A percentile compares a stretch with the other conserved stretches of the same genome.
Conservation (phyloP, 2,329 filamentous ascomycete species). For the Trichoderma cornu-damae region DNA sequence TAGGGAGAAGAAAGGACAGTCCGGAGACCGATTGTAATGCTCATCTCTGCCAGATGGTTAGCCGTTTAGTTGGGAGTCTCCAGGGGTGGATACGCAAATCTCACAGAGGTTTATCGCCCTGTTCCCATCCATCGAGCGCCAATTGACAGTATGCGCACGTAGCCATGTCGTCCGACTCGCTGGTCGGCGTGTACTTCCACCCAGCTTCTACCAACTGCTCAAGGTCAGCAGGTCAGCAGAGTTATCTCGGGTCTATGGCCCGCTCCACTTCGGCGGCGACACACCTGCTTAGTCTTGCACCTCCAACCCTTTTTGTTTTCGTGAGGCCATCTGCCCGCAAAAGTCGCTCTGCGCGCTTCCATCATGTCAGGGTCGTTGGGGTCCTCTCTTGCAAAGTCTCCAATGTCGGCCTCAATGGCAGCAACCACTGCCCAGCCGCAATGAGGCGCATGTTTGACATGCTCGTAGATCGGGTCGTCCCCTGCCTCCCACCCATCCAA, state of each 20-base stretch:
- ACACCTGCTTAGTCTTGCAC: slow-evolving; percentile 81
- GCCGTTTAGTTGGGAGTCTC: background rate
- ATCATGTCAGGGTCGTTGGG: slow-evolving; percentile 67
- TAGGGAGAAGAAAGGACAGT: slow-evolving; percentile 78
- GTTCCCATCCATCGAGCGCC: slow-evolving; percentile 91
- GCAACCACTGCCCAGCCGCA: slow-evolving; percentile 83
- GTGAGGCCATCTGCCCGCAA: slow-evolving; percentile 81
- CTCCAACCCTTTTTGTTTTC: slow-evolving; percentile 84
- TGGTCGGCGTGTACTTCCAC: slow-evolving; percentile 86
- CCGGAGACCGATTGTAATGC: slow-evolving; percentile 70
- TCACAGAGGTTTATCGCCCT: slow-evolving; percentile 80
- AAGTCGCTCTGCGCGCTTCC: slow-evolving; percentile 76
- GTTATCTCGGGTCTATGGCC: background rate
- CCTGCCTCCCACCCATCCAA: slow-evolving; percentile 89
- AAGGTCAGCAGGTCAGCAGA: slow-evolving; percentile 17
- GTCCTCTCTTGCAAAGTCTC: slow-evolving; percentile 63
- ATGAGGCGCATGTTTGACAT: slow-evolving; percentile 72
- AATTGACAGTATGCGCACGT: slow-evolving; percentile 88
- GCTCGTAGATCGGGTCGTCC: slow-evolving; percentile 79
- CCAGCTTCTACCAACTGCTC: slow-evolving; percentile 80
- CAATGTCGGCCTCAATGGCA: slow-evolving; percentile 56
- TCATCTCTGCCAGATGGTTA: slow-evolving; percentile 59
- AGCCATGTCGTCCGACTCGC: slow-evolving; percentile 80
- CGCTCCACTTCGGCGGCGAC: slow-evolving; percentile 18
- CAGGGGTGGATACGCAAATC: slow-evolving; percentile 28